Evolutionary conservation across 2,329 filamentous ascomycete genomes (phyloP), one percentile per base, ranked within the genome.

Genomic region (Diatrype stigma): DNA sequence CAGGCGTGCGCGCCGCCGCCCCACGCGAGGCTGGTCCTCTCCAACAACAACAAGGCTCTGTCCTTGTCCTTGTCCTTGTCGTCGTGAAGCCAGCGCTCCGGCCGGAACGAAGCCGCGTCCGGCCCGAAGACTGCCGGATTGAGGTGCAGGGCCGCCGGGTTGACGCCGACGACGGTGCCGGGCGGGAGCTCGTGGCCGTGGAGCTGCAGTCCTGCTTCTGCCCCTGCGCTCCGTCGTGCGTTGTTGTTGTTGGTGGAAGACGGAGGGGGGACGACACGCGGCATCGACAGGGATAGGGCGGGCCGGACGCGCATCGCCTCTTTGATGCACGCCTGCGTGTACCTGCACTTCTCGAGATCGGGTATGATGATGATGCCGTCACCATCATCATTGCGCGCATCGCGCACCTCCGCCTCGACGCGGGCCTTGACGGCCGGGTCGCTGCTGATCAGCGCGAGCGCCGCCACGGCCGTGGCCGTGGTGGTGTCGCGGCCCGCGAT

Each of bases 301-400:
- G 78, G 78, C 35, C 75, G 64, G 0, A 81, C 63, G 0, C 78
- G 70, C 53, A 79, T 78, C 0, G 76, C 70, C 57, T 81, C 78
- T 42, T 73, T 77, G 55, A 79, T 74, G 37, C 73, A 69, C 1
- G 77, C 77, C 21, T 72, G 68, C 0, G 70, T 74, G 48, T 71
- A 70, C 1, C 53, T 63, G 45, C 67, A 70, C 0, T 56, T 52
- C 3, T 55, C 51, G 0, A 63, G 34, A 30, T 30, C 26, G 26
- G 26, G 26, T n/a, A n/a, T n/a, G 30, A 32, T 12, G 30, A 32
- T 12, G 34, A 14, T n/a, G 34, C 16, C 34, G 12, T 5, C 12
- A 4, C 34, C 34, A 1, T 52, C 54, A 0, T 45, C 12, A 0
- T 28, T 22, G 28, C 17, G 5, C 10, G 26, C 26, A 30, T 10